Evolutionary conservation across 2,329 filamentous ascomycete genomes (phyloP).

Genomic region (Beauveria caledonica): DNA sequence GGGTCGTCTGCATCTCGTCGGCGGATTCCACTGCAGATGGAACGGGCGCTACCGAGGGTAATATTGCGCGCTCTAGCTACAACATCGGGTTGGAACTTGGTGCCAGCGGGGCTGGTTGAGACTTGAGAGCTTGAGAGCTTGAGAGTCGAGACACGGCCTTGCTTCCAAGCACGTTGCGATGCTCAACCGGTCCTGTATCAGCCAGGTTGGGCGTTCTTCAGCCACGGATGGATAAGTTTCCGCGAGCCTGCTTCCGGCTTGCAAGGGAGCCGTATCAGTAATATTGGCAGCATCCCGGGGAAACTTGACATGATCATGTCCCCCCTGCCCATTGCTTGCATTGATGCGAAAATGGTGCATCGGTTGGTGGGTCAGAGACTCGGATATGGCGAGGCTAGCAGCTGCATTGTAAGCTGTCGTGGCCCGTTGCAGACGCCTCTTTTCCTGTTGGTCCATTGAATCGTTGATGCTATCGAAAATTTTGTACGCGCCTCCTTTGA

Average conservation of each 20-base stretch:
- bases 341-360: not conserved
- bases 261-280: too few relatives aligned
- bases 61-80: not conserved
- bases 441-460: constrained; percentile 1
- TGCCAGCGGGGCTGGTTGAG: too few relatives aligned
- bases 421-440: not conserved
- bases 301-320: not conserved
- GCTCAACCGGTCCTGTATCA: too few relatives aligned
- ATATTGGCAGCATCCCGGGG: not conserved
- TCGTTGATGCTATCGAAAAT: not conserved
- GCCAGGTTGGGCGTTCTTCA: too few relatives aligned
- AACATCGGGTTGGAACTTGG: too few relatives aligned
- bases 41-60: constrained; percentile 5
- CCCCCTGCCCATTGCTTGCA: not conserved
- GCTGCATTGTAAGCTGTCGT: not conserved
- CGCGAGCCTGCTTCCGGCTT: too few relatives aligned
- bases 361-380: not conserved
- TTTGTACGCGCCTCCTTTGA: not conserved
- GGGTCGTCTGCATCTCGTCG: not conserved
- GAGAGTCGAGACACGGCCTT: too few relatives aligned
- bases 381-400: not conserved
- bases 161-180: too few relatives aligned
- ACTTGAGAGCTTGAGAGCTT: too few relatives aligned
- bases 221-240: too few relatives aligned
- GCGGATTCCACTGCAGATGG: not conserved